Conservation (phyloP, 768 basidiomycete genomes). For the Trametes meyenii region DNA sequence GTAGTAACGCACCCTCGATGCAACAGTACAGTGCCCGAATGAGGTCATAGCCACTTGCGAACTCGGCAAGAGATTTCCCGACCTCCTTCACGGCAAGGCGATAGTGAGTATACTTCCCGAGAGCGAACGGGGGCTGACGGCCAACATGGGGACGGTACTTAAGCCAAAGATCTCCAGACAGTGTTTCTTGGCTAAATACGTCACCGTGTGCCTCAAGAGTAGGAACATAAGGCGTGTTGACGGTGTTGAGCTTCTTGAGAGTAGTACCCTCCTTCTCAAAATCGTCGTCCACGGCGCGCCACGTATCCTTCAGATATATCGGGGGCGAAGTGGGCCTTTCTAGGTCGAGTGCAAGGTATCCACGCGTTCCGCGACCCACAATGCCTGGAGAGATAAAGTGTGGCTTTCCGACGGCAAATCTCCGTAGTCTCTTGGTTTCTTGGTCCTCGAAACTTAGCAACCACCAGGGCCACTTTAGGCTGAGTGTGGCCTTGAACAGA, state of each 20-base stretch:
- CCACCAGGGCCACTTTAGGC: conserved; percentile 1
- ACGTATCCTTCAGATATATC: conserved; percentile 6
- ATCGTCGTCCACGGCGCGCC: background rate
- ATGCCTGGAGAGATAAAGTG: background rate
- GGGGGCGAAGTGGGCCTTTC: background rate
- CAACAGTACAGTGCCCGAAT: background rate
- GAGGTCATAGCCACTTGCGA: background rate
- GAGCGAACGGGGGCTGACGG: background rate
- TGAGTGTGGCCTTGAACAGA: background rate
- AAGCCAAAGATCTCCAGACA: background rate
- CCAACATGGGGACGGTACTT: background rate
- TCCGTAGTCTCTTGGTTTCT: background rate
- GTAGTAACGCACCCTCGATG: background rate
- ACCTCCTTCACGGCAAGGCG: conserved; percentile 6
- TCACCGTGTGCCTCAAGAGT: background rate
- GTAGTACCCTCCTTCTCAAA: background rate
- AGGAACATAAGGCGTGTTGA: background rate
- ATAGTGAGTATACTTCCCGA: conserved; percentile 1
- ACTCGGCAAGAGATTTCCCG: background rate
- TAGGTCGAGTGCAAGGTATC: background rate
- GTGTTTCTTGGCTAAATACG: background rate
- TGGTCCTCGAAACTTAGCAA: background rate
- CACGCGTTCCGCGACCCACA: conserved; percentile 3
- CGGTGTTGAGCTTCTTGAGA: background rate
- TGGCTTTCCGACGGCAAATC: conserved; percentile 3